Evolutionary conservation across 1,284 basidiomycete genomes (phyloP), one percentile per base, ranked within the genome.

Genomic region (Trichosporon inkin): DNA sequence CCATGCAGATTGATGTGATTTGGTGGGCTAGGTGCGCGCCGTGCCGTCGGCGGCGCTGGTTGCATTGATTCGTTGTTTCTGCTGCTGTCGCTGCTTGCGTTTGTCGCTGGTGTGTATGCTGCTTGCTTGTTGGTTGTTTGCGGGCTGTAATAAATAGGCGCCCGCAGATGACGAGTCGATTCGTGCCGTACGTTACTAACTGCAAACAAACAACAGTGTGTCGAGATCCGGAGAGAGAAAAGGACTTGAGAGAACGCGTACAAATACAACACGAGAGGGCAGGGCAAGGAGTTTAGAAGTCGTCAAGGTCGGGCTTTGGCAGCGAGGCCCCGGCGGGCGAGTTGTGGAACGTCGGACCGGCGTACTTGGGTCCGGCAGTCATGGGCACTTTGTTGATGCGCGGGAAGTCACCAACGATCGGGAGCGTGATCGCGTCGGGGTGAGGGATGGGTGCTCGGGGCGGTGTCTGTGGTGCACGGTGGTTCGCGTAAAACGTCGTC

Each of bases 261-360:
- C 44, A 49, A 49, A 49, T 49, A 49, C 44, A 49, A 49, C 28
- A 24, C 44, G 28, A 49, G 22, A 47, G 41, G 28, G 41, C 41
- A 47, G 28, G 44, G 17, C 14, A 20, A 32, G 28, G 44, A 49
- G 44, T 32, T 61, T 67, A 77, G 54, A 75, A 77, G 67, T 77
- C 75, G 57, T 74, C 71, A 37, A 75, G 62, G 52, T 77, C 73
- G 37, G 76, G 76, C 62, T 74, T 72, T 14, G 74, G 70, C 22
- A 78, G 62, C 13, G 67, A 66, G 34, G 62, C 65, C 5, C 70
- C 73, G 40, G 71, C 69, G 47, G 76, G 76, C 10, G 74, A 74
- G 62, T 76, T 76, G 64, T 78, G 76, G 63, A 77, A 76, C 5
- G 72, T 75, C 44, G 74, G 73, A 16, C 75, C 75, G 10, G 76